Conservation (phyloP, 306 rosid species). For the Vigna radiata region DNA sequence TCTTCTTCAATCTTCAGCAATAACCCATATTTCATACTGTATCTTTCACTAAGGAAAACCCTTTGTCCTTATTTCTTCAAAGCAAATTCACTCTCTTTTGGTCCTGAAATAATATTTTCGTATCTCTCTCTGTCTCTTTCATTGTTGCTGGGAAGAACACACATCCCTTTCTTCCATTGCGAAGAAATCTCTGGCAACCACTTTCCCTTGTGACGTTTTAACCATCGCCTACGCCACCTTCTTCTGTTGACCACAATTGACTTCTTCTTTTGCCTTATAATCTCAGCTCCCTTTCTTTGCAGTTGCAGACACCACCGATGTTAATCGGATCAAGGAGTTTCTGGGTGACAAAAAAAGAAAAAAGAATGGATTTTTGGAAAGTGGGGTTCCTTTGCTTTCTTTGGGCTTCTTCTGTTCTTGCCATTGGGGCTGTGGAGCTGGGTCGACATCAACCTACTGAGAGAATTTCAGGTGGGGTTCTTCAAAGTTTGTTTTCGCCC, state of each 20-base stretch:
- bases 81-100: slow-evolving; percentile 41
- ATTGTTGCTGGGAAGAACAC: slow-evolving; percentile 45
- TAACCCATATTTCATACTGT: slow-evolving; percentile 25
- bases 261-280: slow-evolving; percentile 32
- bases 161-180: slow-evolving; percentile 45
- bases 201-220: slow-evolving; percentile 49
- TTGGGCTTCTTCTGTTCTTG: slow-evolving; percentile 55
- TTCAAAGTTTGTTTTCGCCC: slow-evolving; percentile 14
- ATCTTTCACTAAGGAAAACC: neutral
- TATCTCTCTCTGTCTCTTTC: slow-evolving; percentile 41
- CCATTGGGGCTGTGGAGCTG: slow-evolving; percentile 59
- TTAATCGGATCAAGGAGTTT: slow-evolving; percentile 22
- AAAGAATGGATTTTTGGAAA: slow-evolving; percentile 60
- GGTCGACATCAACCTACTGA: slow-evolving; percentile 77
- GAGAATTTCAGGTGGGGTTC: slow-evolving; percentile 80
- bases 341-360: neutral
- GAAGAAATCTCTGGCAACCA: slow-evolving; percentile 54
- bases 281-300: slow-evolving; percentile 15
- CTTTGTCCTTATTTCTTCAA: slow-evolving; percentile 45
- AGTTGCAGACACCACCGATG: slow-evolving; percentile 12
- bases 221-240: slow-evolving; percentile 38
- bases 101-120: slow-evolving; percentile 3
- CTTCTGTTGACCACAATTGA: slow-evolving; percentile 46
- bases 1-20: slow-evolving; percentile 12
- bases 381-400: slow-evolving; percentile 61